These are phyloP conservation scores for Saturnispora sanitii DNA, from an alignment of 805 yeast species.

Conservation along the genomic window DNA sequence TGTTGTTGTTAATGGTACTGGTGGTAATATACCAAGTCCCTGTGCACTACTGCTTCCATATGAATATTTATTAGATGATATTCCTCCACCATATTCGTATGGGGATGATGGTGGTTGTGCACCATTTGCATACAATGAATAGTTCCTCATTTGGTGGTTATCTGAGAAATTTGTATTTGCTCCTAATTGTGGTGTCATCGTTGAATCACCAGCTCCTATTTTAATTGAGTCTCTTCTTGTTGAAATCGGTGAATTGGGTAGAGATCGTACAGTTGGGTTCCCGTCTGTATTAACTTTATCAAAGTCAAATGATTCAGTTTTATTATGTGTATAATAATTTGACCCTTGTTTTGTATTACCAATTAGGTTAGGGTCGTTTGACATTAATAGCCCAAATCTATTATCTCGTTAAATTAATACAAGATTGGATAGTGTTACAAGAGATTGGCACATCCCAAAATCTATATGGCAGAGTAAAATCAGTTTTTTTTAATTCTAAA, in stretches of 20 bases:
- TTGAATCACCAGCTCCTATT: background rate
- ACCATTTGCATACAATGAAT: background rate
- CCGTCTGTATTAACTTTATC: background rate
- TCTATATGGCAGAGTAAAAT: too few relatives aligned
- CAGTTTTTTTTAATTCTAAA: too few relatives aligned
- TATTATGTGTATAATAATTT: background rate
- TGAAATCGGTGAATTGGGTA: background rate
- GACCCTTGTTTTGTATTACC: background rate
- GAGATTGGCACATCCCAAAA: too few relatives aligned
- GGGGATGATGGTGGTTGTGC: background rate
- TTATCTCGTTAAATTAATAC: too few relatives aligned
- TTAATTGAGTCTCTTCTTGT: background rate
- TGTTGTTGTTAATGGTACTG: background rate
- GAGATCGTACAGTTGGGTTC: background rate
- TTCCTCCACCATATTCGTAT: background rate
- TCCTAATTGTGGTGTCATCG: background rate
- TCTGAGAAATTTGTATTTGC: background rate
- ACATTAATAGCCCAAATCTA: too few relatives aligned
- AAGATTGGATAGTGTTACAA: too few relatives aligned
- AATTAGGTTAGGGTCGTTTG: too few relatives aligned
- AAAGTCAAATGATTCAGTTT: background rate
- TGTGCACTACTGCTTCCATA: background rate
- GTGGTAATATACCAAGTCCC: constrained; percentile 1
- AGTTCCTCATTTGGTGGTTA: background rate
- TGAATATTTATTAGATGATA: background rate